Evolutionary conservation across 2,329 filamentous ascomycete species (phyloP), one percentile per base, ranked within the genome.

Genomic region (Cercospora canescens): DNA sequence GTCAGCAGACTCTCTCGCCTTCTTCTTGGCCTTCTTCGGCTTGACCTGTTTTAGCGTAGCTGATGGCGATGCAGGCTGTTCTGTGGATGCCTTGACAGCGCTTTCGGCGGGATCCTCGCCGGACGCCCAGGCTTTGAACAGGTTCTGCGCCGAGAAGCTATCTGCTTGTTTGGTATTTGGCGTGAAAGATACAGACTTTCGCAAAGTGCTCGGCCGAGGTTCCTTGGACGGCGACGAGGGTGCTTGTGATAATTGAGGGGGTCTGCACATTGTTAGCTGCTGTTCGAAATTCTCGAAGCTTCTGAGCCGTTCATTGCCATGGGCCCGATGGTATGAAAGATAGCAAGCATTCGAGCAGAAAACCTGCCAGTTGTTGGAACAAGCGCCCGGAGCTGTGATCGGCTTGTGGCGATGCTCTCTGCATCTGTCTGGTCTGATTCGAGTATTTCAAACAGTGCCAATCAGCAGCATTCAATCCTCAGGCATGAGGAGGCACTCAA

Each of bases 131-230:
- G 81, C 78, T 67, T 83, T 82, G 77, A 85, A 86, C 39, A 85
- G 76, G 56, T 82, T 79, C 65, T 83, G 82, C 57, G 81, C 82
- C 63, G 82, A 86, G 66, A 84, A 82, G 21, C 84, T 86, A 75
- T 89, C 87, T 54, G 83, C 77, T 6, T 76, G 79, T 74, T 90
- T 89, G 3, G 87, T 88, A 59, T 89, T 88, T 7, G 85, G 81
- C 1, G 88, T 86, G 74, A 91, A 91, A 1, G 87, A 85, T 8
- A 91, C 88, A 4, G 86, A 87, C 75, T 90, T 89, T 24, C 74
- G 71, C 8, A 63, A 60, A 21, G 50, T 63, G 14, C 63, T 55
- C 59, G 65, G 63, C 24, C 55, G 67, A 52, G 50, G 35, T 9
- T 55, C 26, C 18, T 41, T 54, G 14, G 56, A 21, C 32, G 48